Conservation (phyloP, 805 yeast genomes). For the Torulaspora microellipsoides region DNA sequence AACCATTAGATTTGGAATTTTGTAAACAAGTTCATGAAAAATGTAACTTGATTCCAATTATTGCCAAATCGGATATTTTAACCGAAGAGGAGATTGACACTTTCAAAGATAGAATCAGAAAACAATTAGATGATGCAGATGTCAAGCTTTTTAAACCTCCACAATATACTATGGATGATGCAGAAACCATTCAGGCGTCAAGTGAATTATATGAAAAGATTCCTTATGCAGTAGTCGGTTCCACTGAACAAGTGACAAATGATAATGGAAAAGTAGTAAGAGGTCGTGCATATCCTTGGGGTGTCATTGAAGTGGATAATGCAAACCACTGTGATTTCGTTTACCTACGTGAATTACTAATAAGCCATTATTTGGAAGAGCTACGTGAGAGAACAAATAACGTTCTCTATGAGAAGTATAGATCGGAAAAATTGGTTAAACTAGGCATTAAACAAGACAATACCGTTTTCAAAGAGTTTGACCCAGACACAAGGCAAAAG, state of each 20-base stretch:
- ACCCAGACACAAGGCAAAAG: constrained; percentile 86
- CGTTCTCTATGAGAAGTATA: constrained; percentile 77
- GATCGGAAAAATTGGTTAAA: constrained; percentile 71
- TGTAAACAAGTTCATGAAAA: constrained; percentile 85
- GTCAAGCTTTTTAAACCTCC: constrained; percentile 77
- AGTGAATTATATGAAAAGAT: constrained; percentile 61
- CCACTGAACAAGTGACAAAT: constrained; percentile 63
- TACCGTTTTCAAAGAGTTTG: constrained; percentile 89
- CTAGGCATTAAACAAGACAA: constrained; percentile 92
- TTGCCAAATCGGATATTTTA: constrained; percentile 91
- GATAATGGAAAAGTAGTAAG: constrained; percentile 77
- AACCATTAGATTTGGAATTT: constrained; percentile 81
- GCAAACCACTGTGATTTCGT: constrained; percentile 91
- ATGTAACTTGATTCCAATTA: constrained; percentile 89
- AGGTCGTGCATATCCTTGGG: constrained; percentile 97
- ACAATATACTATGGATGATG: constrained; percentile 75
- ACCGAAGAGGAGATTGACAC: constrained; percentile 76
- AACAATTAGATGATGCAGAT: constrained; percentile 69
- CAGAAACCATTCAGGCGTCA: constrained; percentile 66
- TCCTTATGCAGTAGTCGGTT: constrained; percentile 95
- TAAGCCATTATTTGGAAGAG: constrained; percentile 91
- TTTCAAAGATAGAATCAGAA: constrained; percentile 73
- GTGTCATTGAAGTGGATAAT: constrained; percentile 90
- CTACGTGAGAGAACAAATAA: constrained; percentile 80
- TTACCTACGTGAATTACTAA: constrained; percentile 78